phyloP scores from a whole-genome alignment of 2,329 filamentous ascomycete genomes.

The Stemphylium vesicarium region DNA sequence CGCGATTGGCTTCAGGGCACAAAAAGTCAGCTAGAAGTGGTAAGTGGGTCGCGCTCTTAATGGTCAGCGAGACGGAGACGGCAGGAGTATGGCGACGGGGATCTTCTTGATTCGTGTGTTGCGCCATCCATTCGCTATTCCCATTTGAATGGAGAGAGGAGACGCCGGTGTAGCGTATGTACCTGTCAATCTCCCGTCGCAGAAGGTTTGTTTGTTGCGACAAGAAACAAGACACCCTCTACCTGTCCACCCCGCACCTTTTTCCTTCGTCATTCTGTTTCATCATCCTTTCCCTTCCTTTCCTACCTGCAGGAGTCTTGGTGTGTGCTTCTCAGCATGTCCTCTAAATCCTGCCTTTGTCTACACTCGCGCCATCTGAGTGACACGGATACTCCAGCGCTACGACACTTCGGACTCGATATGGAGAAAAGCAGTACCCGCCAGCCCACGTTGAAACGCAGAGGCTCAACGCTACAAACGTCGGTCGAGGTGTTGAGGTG shows the following conservation, averaged over 20 bases:
- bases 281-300: not conserved
- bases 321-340: slow-evolving; percentile 12
- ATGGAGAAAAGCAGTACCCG: slow-evolving; percentile 12
- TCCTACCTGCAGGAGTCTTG: slow-evolving; percentile 1
- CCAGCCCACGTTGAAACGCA: slow-evolving; percentile 19
- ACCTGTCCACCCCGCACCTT: slow-evolving; percentile 6
- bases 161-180: slow-evolving; percentile 3
- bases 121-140: slow-evolving; percentile 6
- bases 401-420: slow-evolving; percentile 23
- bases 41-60: slow-evolving; percentile 15
- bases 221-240: not conserved
- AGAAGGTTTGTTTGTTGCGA: slow-evolving; percentile 1
- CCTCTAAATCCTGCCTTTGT: slow-evolving; percentile 29
- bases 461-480: slow-evolving; percentile 37
- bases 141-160: slow-evolving; percentile 7
- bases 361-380: slow-evolving; percentile 17
- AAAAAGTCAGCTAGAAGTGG: slow-evolving; percentile 15
- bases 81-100: slow-evolving; percentile 6
- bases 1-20: slow-evolving; percentile 13
- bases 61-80: slow-evolving; percentile 17
- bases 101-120: slow-evolving; percentile 18
- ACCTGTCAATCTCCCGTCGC: slow-evolving; percentile 10
- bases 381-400: slow-evolving; percentile 23
- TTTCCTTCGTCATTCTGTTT: not conserved
- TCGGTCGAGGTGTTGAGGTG: slow-evolving; percentile 42